These are phyloP conservation scores for Kwoniella sp. DNA, from an alignment of 768 basidiomycete genomes.

Conservation along the genomic window DNA sequence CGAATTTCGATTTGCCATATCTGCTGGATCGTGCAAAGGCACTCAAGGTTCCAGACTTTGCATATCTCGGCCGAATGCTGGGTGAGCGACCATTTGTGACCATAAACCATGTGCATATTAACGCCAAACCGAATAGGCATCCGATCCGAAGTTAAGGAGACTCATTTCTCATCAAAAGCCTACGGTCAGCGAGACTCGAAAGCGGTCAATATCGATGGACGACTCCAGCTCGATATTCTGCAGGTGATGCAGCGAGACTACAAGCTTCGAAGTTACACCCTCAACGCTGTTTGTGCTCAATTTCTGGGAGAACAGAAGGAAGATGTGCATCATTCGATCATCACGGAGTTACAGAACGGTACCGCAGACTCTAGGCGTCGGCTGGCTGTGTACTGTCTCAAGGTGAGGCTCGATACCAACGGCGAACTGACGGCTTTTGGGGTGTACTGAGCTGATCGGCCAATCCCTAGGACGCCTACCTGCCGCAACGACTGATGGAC, in stretches of 20 bases:
- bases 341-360: constrained; percentile 95
- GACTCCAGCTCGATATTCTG: constrained; percentile 89
- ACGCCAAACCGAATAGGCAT: no score
- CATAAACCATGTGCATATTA: background rate
- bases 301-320: constrained; percentile 99
- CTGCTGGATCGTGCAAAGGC: constrained; percentile 85
- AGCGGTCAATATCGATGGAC: constrained; percentile 81
- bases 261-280: constrained; percentile 91
- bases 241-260: constrained; percentile 99
- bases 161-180: constrained; percentile 96
- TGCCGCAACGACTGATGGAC: constrained; percentile 91
- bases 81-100: constrained; percentile 53
- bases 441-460: no score
- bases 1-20: constrained; percentile 94
- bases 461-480: constrained; percentile 86
- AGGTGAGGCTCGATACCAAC: constrained; percentile 56
- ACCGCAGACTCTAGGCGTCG: constrained; percentile 87
- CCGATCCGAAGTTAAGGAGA: constrained; percentile 77
- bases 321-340: constrained; percentile 97
- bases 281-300: constrained; percentile 96
- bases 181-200: constrained; percentile 97
- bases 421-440: no score
- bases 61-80: constrained; percentile 68
- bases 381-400: constrained; percentile 94
- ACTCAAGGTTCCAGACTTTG: constrained; percentile 66